phyloP scores from a whole-genome alignment of 1,284 basidiomycete genomes.

The Porodaedalea pini region DNA sequence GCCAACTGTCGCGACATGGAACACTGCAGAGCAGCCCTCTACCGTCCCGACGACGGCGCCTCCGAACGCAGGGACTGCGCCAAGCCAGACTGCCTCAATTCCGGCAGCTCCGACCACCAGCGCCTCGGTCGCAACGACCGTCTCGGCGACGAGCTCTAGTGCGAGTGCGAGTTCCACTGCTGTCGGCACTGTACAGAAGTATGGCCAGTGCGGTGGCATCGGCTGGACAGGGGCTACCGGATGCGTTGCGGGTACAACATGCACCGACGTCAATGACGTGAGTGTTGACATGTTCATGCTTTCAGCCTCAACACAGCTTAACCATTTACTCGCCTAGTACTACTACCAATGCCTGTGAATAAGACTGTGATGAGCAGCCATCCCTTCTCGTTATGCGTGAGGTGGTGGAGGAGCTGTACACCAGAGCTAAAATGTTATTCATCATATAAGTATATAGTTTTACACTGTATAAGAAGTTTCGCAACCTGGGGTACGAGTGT shows the following conservation, averaged over 20 bases:
- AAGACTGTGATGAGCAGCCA: too few species aligned
- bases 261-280: constrained; percentile 18
- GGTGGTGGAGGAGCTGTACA: too few species aligned
- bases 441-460: too few species aligned
- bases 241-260: constrained; percentile 18
- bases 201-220: constrained; percentile 21
- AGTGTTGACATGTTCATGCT: background rate
- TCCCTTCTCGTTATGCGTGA: too few species aligned
- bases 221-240: constrained; percentile 22
- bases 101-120: too few species aligned
- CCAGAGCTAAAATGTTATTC: too few species aligned
- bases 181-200: constrained; percentile 16
- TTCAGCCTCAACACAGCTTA: background rate
- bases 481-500: too few species aligned
- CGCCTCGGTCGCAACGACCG: background rate
- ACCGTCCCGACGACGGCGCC: constrained; percentile 36
- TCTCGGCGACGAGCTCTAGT: background rate
- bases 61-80: too few species aligned
- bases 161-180: constrained; percentile 1
- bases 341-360: constrained; percentile 15
- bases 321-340: background rate
- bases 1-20: constrained; percentile 38
- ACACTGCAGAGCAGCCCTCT: constrained; percentile 35
- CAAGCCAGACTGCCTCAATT: too few species aligned
- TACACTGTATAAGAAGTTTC: too few species aligned